Base-by-base conservation (phyloP, 768 basidiomycete species). In the Lentinula detonsa region DNA sequence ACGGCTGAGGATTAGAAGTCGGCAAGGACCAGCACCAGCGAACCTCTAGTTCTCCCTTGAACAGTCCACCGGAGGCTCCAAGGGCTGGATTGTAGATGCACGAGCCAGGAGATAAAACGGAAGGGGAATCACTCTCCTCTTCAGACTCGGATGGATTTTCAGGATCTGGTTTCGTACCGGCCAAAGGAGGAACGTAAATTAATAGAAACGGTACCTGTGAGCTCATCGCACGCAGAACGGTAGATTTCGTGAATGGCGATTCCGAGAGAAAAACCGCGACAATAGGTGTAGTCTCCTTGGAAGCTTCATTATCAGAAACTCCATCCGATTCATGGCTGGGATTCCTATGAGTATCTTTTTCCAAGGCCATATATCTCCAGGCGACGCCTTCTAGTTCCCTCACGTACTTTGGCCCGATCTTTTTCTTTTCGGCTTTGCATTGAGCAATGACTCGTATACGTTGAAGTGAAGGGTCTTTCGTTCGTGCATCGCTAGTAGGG, bases 301-400 rank as follows among this genome's bases (percentile, higher is more conserved):
- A 23, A 23, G 10, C 28, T 46, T 15, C 53, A 35, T 7, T 49
- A n/a, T 16, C 13, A 4, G 31, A 23, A 53, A 6, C 13, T 7
- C 34, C 16, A n/a, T 16, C 37, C 37, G 13, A 13, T 8, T 39
- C 37, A 8, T 63, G 42, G 5, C 21, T 11, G 9, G 21, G 21
- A 48, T 48, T n/a, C 42, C 42, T 5, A n/a, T 3, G 11, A 48
- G 9, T 43, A 67, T 46, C 49, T 10, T 57, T 59, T 8, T 63
- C 65, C 61, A 75, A 68, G 65, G 64, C 65, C 60, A 76, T 69
- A 66, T 84, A 79, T 8, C 83, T 80, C 66, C 81, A 78, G 58
- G 88, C 73, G 11, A 95, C 94, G n/a, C 95, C 95, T 69, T 97
- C 95, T 75, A 95, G 79, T 70, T 97, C 95, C 35, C 95, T 85